phyloP scores from a whole-genome alignment of 1,139 yeast genomes.

The Candida glucosophila region DNA sequence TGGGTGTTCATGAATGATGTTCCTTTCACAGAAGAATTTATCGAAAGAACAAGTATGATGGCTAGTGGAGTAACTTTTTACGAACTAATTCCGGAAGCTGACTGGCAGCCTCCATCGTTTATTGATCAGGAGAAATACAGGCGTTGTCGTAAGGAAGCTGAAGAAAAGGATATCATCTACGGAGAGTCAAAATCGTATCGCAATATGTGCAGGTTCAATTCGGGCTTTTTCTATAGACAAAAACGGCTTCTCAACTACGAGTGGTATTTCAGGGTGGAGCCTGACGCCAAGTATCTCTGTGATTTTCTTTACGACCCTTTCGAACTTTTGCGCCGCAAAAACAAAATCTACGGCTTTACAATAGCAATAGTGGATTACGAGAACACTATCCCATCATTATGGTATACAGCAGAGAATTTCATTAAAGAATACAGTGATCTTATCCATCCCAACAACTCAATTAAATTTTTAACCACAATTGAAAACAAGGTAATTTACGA shows the following conservation, averaged over 20 bases:
- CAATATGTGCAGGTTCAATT: slow-evolving; percentile 43
- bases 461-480: slow-evolving; percentile 61
- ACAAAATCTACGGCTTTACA: slow-evolving; percentile 35
- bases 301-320: slow-evolving; percentile 43
- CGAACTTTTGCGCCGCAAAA: slow-evolving; percentile 21
- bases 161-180: slow-evolving; percentile 22
- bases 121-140: slow-evolving; percentile 24
- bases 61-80: slow-evolving; percentile 65
- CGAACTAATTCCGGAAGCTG: slow-evolving; percentile 32
- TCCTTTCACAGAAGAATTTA: slow-evolving; percentile 33
- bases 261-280: slow-evolving; percentile 41
- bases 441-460: slow-evolving; percentile 60
- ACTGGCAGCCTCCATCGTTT: slow-evolving; percentile 36
- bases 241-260: slow-evolving; percentile 29
- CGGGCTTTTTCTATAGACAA: slow-evolving; percentile 38
- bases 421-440: slow-evolving; percentile 50
- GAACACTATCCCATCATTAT: slow-evolving; percentile 58
- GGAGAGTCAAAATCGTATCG: slow-evolving; percentile 34
- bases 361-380: slow-evolving; percentile 39
- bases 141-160: slow-evolving; percentile 16
- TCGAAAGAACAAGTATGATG: slow-evolving; percentile 63
- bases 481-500: slow-evolving; percentile 28
- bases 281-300: slow-evolving; percentile 39
- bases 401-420: slow-evolving; percentile 67
- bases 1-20: slow-evolving; percentile 40